Conservation (phyloP, 2,329 filamentous ascomycete genomes). For the Lachnellula subtilissima region DNA sequence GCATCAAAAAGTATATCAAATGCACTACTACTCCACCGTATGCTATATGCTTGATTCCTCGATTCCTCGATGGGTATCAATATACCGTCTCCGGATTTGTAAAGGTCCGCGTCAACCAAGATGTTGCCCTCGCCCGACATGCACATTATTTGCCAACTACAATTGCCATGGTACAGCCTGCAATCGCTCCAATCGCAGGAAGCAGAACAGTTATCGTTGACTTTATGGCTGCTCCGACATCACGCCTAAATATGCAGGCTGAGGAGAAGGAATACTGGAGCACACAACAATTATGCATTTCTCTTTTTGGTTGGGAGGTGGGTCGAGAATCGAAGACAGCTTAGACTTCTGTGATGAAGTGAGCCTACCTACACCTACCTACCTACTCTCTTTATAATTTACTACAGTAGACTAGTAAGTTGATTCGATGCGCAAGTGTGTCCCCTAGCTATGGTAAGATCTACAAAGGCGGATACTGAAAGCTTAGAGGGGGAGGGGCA, state of each 20-base stretch:
- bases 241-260: slow-evolving; percentile 20
- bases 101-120: not conserved
- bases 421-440: too few species aligned
- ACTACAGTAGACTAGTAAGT: too few species aligned
- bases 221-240: slow-evolving; percentile 8
- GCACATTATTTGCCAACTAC: slow-evolving; percentile 3
- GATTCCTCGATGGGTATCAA: slow-evolving; percentile 3
- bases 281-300: not conserved
- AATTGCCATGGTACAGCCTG: slow-evolving; percentile 10
- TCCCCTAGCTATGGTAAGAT: too few species aligned
- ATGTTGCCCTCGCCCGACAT: slow-evolving; percentile 6
- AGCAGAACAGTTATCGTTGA: not conserved
- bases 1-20: slow-evolving; percentile 13
- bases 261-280: slow-evolving; percentile 1
- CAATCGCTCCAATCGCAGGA: slow-evolving; percentile 6
- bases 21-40: not conserved
- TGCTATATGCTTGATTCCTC: slow-evolving; percentile 1
- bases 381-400: too few species aligned
- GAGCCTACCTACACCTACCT: too few species aligned
- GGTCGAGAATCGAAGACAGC: not conserved
- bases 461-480: too few species aligned
- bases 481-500: too few species aligned
- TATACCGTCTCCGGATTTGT: slow-evolving; percentile 7
- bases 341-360: not conserved
- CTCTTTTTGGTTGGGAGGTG: not conserved